Percentiles rank a stretch among this genome's conserved stretches.
Evolutionary conservation across 1,139 yeast genomes (phyloP).

Genomic region (Yamadazyma triangularis): DNA sequence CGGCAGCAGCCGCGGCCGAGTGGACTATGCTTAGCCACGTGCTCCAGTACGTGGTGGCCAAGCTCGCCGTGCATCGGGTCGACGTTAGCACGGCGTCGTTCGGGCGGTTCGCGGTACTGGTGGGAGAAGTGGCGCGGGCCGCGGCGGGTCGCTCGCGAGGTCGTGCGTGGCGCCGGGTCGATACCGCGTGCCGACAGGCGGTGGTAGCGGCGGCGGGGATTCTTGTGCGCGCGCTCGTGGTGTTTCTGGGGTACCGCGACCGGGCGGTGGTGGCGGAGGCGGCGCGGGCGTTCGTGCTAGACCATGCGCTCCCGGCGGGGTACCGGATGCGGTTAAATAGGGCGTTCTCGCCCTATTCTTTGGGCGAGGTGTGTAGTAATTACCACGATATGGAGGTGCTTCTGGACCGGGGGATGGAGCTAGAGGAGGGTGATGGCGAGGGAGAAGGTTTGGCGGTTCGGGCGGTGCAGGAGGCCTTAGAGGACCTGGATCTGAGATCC

Average conservation of each 20-base stretch:
- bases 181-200: no score
- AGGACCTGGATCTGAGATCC: no score
- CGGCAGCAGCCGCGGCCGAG: no score
- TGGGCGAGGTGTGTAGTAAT: neutral
- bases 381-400: neutral
- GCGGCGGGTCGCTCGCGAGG: no score
- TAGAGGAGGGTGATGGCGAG: neutral
- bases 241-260: conserved; percentile 36
- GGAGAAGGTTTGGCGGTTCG: neutral
- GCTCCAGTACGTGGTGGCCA: conserved; percentile 17
- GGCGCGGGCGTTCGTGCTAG: conserved; percentile 9
- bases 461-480: neutral
- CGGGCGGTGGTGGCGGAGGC: conserved; percentile 11
- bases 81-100: conserved; percentile 15
- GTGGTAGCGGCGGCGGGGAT: no score
- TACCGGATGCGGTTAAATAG: neutral
- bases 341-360: no score
- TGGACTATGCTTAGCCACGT: no score
- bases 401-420: neutral
- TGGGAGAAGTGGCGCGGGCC: conserved; percentile 18
- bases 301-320: conserved; percentile 2
- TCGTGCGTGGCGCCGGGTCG: conserved; percentile 7
- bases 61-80: conserved; percentile 16
- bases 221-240: conserved; percentile 18
- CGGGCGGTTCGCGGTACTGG: conserved; percentile 18